Conservation (phyloP, 1,284 basidiomycete genomes). For the Takashimella koratensis region DNA sequence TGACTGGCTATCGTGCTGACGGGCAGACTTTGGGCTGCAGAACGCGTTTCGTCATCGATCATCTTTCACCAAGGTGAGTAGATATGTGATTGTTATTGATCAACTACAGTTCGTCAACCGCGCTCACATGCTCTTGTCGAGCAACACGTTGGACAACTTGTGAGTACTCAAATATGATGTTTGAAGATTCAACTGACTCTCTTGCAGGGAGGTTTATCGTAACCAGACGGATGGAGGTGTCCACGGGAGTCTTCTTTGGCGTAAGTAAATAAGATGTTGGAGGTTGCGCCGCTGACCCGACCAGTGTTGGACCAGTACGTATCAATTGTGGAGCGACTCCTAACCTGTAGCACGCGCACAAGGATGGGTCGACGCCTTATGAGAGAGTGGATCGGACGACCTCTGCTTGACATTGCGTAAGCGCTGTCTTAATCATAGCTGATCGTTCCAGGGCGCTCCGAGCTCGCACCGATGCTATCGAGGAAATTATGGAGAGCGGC, state of each 20-base stretch:
- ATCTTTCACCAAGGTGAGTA: slow-evolving; percentile 61
- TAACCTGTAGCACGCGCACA: slow-evolving; percentile 61
- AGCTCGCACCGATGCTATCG: slow-evolving; percentile 75
- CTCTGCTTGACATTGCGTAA: slow-evolving; percentile 71
- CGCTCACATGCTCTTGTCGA: slow-evolving; percentile 82
- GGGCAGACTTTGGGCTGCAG: slow-evolving; percentile 63
- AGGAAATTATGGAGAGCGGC: slow-evolving; percentile 67
- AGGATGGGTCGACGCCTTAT: slow-evolving; percentile 82
- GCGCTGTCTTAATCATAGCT: slow-evolving; percentile 20
- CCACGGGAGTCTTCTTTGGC: slow-evolving; percentile 76
- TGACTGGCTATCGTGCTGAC: neutral
- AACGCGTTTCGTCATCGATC: slow-evolving; percentile 68
- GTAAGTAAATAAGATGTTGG: slow-evolving; percentile 26
- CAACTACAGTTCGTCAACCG: slow-evolving; percentile 62
- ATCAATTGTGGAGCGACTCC: neutral
- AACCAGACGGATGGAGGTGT: slow-evolving; percentile 77
- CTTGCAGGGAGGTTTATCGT: slow-evolving; percentile 70
- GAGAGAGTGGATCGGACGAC: slow-evolving; percentile 80
- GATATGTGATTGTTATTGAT: neutral
- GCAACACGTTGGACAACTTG: slow-evolving; percentile 82
- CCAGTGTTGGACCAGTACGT: slow-evolving; percentile 63
- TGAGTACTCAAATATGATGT: slow-evolving; percentile 42
- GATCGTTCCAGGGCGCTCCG: slow-evolving; percentile 58
- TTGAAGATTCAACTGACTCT: neutral
- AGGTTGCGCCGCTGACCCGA: slow-evolving; percentile 8